A percentile compares a stretch with the other conserved stretches of the same genome.
phyloP scores from a whole-genome alignment of 2,329 filamentous ascomycete species.

The Blastomyces emzantsi region DNA sequence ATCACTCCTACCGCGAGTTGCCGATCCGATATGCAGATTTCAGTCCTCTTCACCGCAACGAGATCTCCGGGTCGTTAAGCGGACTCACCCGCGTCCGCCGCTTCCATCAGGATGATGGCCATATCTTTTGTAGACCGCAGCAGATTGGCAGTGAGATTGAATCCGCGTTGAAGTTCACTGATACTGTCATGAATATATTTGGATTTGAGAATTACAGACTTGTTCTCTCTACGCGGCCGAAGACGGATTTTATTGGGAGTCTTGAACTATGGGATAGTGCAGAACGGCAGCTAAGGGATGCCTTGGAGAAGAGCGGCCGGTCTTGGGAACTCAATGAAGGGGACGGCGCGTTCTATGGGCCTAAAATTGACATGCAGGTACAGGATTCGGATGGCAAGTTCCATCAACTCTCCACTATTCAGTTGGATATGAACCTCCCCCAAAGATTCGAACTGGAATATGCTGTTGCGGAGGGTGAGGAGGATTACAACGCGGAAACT shows the following conservation, averaged over 20 bases:
- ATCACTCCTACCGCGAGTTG: constrained; percentile 67
- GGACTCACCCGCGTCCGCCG: constrained; percentile 75
- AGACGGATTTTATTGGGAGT: constrained; percentile 67
- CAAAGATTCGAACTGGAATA: constrained; percentile 73
- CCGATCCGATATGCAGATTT: constrained; percentile 83
- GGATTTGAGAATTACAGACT: constrained; percentile 64
- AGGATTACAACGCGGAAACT: constrained; percentile 32
- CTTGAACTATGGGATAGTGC: constrained; percentile 60
- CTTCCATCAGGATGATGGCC: constrained; percentile 85
- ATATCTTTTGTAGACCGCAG: constrained; percentile 75
- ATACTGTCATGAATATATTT: constrained; percentile 61
- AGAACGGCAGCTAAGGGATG: constrained; percentile 56
- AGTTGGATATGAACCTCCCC: constrained; percentile 83
- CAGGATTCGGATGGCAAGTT: constrained; percentile 73
- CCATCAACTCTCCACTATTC: constrained; percentile 81
- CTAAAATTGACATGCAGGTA: constrained; percentile 82
- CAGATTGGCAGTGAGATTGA: constrained; percentile 69
- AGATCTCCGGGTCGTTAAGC: constrained; percentile 69
- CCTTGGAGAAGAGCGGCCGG: constrained; percentile 54
- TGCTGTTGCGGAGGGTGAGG: constrained; percentile 41
- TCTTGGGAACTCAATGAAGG: constrained; percentile 68
- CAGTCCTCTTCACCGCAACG: constrained; percentile 76
- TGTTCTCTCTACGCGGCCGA: constrained; percentile 68
- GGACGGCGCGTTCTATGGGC: constrained; percentile 84
- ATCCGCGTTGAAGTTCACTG: constrained; percentile 64